phyloP scores from a whole-genome alignment of 2,329 filamentous ascomycete species.

The Teratosphaeria epicoccoides region DNA sequence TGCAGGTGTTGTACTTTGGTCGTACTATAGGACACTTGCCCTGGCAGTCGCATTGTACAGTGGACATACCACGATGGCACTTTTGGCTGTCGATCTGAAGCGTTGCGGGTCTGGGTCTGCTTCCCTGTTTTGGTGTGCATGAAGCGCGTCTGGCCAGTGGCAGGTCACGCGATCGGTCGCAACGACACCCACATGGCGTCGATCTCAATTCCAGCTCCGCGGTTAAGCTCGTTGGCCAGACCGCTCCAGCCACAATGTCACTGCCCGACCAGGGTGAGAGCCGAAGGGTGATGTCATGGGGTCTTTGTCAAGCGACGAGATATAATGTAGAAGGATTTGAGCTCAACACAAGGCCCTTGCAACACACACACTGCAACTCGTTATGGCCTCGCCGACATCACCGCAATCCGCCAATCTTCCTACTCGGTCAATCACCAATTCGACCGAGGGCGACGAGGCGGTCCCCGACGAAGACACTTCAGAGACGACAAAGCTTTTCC shows the following conservation, averaged over 20 bases:
- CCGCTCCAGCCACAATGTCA: neutral
- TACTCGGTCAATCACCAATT: conserved; percentile 20
- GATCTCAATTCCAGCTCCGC: neutral
- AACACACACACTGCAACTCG: neutral
- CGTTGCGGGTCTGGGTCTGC: neutral
- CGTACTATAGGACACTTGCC: neutral
- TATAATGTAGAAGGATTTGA: too few relatives aligned
- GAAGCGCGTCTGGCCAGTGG: too few relatives aligned
- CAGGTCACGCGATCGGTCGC: neutral
- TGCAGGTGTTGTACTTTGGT: neutral
- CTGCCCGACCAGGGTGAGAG: neutral
- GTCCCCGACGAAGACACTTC: conserved; percentile 40
- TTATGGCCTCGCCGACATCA: conserved; percentile 5
- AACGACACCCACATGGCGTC: neutral
- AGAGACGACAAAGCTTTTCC: conserved; percentile 52
- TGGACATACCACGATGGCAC: too few relatives aligned
- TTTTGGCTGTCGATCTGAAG: too few relatives aligned
- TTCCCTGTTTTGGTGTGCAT: neutral
- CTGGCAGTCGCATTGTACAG: neutral
- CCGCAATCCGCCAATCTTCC: conserved; percentile 17
- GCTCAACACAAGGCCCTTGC: too few relatives aligned
- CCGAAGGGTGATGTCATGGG: neutral
- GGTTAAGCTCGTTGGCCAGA: neutral
- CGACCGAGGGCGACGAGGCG: conserved; percentile 34
- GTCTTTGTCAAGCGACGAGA: neutral